phyloP scores from a whole-genome alignment of 139 green algal genomes.

The Deuterostichococcus epilithicus region DNA sequence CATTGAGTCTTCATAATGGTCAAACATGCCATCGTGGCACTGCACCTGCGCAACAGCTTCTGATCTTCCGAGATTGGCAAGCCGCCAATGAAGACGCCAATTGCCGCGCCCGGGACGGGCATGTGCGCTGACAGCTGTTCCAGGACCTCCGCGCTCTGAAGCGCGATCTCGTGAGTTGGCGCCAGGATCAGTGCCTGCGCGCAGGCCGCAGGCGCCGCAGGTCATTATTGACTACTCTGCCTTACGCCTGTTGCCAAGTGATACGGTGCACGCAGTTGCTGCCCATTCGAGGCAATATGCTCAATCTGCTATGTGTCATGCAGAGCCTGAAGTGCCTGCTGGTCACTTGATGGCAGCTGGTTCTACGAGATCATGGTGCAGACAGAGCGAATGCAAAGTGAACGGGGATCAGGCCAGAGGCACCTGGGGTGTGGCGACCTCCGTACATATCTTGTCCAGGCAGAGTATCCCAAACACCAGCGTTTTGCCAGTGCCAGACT shows the following conservation, averaged over 20 bases:
- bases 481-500: slow-evolving; percentile 85
- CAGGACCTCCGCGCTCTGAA: slow-evolving; percentile 63
- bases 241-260: too few species aligned
- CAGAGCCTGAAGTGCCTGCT: too few species aligned
- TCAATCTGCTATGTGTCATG: too few species aligned
- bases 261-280: too few species aligned
- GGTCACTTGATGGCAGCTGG: too few species aligned
- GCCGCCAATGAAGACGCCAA: slow-evolving; percentile 60
- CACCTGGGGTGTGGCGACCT: slow-evolving; percentile 43
- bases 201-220: neutral
- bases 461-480: slow-evolving; percentile 60
- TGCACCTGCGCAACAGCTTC: slow-evolving; percentile 45
- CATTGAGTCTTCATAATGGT: too few species aligned
- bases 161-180: slow-evolving; percentile 77
- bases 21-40: too few species aligned
- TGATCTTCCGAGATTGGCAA: slow-evolving; percentile 57
- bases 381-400: too few species aligned
- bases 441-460: slow-evolving; percentile 47
- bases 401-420: too few species aligned
- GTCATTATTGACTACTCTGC: too few species aligned
- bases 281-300: too few species aligned
- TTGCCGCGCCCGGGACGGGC: slow-evolving; percentile 25
- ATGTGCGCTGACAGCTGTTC: slow-evolving; percentile 27
- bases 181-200: slow-evolving; percentile 72
- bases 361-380: too few species aligned